Conservation (phyloP, 225 moss, liverwort and hornwort genomes). For the Sphagnum contortum region DNA sequence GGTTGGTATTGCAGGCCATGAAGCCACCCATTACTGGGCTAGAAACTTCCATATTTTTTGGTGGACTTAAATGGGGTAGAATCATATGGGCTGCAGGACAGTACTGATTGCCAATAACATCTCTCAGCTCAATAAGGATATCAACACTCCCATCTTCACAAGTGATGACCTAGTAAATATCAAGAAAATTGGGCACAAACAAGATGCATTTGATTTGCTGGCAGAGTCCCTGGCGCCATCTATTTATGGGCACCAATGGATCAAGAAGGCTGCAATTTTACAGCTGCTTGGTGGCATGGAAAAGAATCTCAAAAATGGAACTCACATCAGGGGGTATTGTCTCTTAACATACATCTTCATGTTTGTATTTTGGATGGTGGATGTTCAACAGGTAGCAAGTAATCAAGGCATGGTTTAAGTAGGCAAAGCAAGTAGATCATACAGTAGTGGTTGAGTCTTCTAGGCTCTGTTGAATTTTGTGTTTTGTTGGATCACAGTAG, state of each 20-base stretch:
- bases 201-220: conserved; percentile 64
- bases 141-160: conserved; percentile 73
- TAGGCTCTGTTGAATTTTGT: no score
- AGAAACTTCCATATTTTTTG: no score
- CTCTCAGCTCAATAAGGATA: conserved; percentile 69
- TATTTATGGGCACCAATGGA: conserved; percentile 85
- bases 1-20: no score
- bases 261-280: conserved; percentile 76
- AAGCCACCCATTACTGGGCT: no score
- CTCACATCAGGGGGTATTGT: conserved; percentile 67
- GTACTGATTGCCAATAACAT: conserved; percentile 67
- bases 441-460: no score
- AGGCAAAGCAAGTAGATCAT: no score
- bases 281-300: conserved; percentile 80
- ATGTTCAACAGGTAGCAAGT: no score
- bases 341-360: not conserved
- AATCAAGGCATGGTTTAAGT: no score
- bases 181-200: conserved; percentile 49
- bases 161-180: conserved; percentile 65
- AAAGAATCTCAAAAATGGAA: conserved; percentile 78
- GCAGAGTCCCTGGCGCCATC: conserved; percentile 81
- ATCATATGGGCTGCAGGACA: conserved; percentile 33
- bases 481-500: no score
- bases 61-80: no score
- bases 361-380: no score